These are phyloP conservation scores for Curvularia sp. DNA, from an alignment of 2,329 filamentous ascomycete species.

Conservation along the genomic window DNA sequence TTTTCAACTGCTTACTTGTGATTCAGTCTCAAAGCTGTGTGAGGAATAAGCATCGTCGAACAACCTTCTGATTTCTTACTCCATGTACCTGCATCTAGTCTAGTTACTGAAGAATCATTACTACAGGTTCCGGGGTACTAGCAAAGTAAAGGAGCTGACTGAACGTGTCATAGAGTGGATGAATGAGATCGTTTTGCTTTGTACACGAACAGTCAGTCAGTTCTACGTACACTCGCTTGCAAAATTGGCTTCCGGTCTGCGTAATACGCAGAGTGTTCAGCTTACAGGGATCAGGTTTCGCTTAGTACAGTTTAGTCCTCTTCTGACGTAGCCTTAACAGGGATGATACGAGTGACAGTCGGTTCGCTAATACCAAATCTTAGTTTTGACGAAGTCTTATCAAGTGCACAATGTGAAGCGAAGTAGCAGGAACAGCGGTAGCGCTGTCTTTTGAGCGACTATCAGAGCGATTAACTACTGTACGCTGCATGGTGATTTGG, in stretches of 20 bases:
- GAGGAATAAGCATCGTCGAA: not conserved
- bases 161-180: not conserved
- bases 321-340: not conserved
- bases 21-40: not conserved
- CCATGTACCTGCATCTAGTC: no score
- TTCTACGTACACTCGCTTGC: constrained; percentile 3
- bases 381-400: no score
- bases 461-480: constrained; percentile 1
- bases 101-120: no score
- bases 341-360: not conserved
- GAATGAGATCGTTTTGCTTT: not conserved
- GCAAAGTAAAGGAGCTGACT: not conserved
- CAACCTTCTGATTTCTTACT: not conserved
- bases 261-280: not conserved
- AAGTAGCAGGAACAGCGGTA: no score
- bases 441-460: not conserved
- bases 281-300: no score
- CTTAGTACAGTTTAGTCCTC: not conserved
- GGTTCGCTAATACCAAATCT: no score
- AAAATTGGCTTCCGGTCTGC: not conserved
- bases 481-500: not conserved
- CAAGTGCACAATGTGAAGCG: no score
- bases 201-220: no score
- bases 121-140: not conserved
- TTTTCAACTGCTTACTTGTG: not conserved